These are phyloP conservation scores for Botrytis galanthina DNA, from an alignment of 2,329 filamentous ascomycete species.

Conservation along the genomic window DNA sequence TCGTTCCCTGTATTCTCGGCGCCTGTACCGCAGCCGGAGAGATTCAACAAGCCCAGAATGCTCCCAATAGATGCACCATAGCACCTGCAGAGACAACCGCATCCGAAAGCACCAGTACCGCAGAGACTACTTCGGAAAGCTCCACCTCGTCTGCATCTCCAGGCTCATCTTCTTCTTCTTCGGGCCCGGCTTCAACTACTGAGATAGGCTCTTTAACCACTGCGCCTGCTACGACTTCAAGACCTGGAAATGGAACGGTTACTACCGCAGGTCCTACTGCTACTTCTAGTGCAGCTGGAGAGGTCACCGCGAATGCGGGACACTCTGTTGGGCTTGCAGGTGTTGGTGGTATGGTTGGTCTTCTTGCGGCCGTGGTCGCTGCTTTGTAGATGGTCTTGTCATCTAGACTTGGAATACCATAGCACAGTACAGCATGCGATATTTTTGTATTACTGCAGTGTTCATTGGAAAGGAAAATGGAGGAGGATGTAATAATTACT, in stretches of 20 bases:
- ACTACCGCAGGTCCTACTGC: background rate
- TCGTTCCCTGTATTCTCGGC: background rate
- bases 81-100: background rate
- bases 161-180: background rate
- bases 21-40: background rate
- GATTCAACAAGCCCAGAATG: background rate
- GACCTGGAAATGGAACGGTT: background rate
- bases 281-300: background rate
- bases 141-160: conserved; percentile 2
- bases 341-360: conserved; percentile 8
- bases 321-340: conserved; percentile 1
- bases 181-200: background rate
- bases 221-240: background rate
- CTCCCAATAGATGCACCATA: background rate
- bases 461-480: background rate
- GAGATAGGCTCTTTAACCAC: background rate
- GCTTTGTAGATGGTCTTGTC: conserved; percentile 6
- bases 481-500: conserved; percentile 4
- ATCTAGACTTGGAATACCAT: background rate
- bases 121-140: background rate
- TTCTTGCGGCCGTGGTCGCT: background rate
- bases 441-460: background rate
- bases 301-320: conserved; percentile 3
- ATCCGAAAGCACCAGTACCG: background rate
- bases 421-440: conserved; percentile 1